A percentile compares a stretch with the other conserved stretches of the same genome.
Evolutionary conservation across 371 early-diverging fungal species (phyloP).

Genomic region (Syncephalastrum sp.): DNA sequence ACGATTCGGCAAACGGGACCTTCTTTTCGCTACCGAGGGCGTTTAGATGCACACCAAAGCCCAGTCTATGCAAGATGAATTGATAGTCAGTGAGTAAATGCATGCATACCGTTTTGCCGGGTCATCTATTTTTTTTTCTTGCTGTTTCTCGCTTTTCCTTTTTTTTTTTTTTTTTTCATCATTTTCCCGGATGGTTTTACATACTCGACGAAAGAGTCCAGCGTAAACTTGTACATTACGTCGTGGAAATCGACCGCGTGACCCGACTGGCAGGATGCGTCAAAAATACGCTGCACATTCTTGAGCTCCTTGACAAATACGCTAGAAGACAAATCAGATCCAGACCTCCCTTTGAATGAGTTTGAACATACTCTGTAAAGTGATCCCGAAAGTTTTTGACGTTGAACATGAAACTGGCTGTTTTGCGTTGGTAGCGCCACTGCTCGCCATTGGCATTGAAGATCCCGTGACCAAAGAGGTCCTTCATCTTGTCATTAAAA

Average conservation of each 20-base stretch:
- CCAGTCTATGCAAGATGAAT: constrained; percentile 24
- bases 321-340: constrained; percentile 7
- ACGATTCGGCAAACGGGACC: constrained; percentile 50
- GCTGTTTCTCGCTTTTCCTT: too few species aligned
- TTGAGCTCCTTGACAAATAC: constrained; percentile 37
- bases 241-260: constrained; percentile 56
- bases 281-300: constrained; percentile 29
- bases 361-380: constrained; percentile 33
- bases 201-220: constrained; percentile 58
- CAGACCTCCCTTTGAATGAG: background rate
- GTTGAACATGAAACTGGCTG: constrained; percentile 60
- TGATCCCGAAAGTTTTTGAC: constrained; percentile 63
- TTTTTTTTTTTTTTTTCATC: too few species aligned
- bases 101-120: background rate
- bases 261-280: constrained; percentile 21
- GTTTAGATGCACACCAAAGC: constrained; percentile 48
- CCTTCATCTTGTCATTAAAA: constrained; percentile 26
- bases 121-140: constrained; percentile 9
- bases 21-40: constrained; percentile 26
- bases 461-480: constrained; percentile 66
- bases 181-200: constrained; percentile 5
- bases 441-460: constrained; percentile 61
- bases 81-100: background rate
- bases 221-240: constrained; percentile 55
- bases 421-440: constrained; percentile 64